A percentile compares a stretch with the other conserved stretches of the same genome.
Conservation (phyloP, 2,329 filamentous ascomycete species). For the Trichoderma simmonsii region DNA sequence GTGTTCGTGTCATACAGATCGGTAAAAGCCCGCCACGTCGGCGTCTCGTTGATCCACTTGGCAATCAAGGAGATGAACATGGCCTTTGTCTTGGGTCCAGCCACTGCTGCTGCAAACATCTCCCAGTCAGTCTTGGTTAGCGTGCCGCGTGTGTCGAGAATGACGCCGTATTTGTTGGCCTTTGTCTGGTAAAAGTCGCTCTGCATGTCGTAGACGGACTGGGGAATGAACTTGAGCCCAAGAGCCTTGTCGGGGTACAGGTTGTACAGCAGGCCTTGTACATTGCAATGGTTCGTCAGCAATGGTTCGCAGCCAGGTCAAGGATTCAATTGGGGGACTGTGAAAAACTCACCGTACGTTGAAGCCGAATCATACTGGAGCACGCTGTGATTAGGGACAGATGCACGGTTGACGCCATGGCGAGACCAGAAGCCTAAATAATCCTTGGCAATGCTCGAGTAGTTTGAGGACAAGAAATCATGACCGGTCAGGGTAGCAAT, state of each 20-base stretch:
- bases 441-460: slow-evolving; percentile 57
- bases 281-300: not conserved
- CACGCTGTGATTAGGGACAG: slow-evolving; percentile 63
- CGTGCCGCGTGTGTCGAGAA: slow-evolving; percentile 75
- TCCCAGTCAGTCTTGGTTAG: slow-evolving; percentile 90
- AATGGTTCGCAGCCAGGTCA: not conserved
- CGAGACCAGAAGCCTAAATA: slow-evolving; percentile 73
- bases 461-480: slow-evolving; percentile 54
- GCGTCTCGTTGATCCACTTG: slow-evolving; percentile 71
- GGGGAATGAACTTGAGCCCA: slow-evolving; percentile 72
- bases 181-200: slow-evolving; percentile 71
- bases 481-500: slow-evolving; percentile 62
- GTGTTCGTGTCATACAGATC: slow-evolving; percentile 73
- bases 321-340: not conserved
- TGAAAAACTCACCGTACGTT: slow-evolving; percentile 39
- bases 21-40: slow-evolving; percentile 67
- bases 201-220: slow-evolving; percentile 73
- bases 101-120: slow-evolving; percentile 77
- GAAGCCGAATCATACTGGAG: slow-evolving; percentile 68
- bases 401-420: slow-evolving; percentile 65
- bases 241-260: slow-evolving; percentile 77
- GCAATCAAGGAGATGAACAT: slow-evolving; percentile 68
- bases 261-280: slow-evolving; percentile 61
- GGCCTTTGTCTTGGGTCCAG: slow-evolving; percentile 55
- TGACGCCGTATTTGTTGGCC: slow-evolving; percentile 73